Percentiles rank a stretch among this genome's conserved stretches.
Conservation (phyloP, 139 green algal genomes). For the Coccomyxa sp. region DNA sequence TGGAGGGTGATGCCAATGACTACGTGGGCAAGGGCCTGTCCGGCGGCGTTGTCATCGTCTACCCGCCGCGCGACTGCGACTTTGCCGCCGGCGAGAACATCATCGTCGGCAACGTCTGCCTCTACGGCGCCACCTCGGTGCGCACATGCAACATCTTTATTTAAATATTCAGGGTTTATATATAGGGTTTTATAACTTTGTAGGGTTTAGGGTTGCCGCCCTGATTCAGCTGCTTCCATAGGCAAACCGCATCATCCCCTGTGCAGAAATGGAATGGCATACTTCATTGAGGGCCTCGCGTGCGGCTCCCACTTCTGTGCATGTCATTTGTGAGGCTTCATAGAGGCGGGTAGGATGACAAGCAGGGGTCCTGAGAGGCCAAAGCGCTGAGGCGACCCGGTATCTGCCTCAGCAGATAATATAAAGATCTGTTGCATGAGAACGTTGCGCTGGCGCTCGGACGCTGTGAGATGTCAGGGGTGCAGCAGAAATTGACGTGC, state of each 20-base stretch:
- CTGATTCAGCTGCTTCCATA: background rate
- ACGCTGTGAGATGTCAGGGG: too few relatives aligned
- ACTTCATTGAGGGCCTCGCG: too few relatives aligned
- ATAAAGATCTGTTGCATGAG: background rate
- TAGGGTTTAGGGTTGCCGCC: background rate
- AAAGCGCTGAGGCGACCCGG: background rate
- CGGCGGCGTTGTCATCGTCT: conserved; percentile 74
- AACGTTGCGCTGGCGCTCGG: too few relatives aligned
- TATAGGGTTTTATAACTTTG: too few relatives aligned
- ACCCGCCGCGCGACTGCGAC: conserved; percentile 53
- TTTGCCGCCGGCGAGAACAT: conserved; percentile 85
- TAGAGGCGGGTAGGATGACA: background rate
- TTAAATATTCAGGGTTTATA: too few relatives aligned
- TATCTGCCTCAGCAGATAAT: background rate
- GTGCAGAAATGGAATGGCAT: too few relatives aligned
- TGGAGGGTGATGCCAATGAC: conserved; percentile 94
- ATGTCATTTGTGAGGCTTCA: background rate
- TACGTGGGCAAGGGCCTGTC: conserved; percentile 93
- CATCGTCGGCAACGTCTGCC: conserved; percentile 91
- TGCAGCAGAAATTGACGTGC: background rate
- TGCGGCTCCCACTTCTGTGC: too few relatives aligned
- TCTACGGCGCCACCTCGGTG: conserved; percentile 82
- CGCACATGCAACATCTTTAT: too few relatives aligned
- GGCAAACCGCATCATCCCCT: background rate
- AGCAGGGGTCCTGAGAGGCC: background rate